A percentile compares a stretch with the other conserved stretches of the same genome.
phyloP scores from a whole-genome alignment of 352 stramenopile species.

The Pythium dissotocum region DNA sequence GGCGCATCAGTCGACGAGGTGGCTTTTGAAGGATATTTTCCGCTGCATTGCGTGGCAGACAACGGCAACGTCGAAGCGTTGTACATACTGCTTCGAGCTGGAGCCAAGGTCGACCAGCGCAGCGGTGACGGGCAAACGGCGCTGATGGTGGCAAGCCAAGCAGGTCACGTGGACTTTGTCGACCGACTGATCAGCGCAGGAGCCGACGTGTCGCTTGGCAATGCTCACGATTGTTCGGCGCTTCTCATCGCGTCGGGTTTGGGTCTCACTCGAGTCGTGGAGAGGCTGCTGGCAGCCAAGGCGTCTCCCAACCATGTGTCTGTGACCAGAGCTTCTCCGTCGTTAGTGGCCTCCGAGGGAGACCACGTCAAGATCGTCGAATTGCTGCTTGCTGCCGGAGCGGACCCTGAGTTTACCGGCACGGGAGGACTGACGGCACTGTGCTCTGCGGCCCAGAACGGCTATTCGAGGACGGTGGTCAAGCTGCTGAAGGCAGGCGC shows the following conservation, averaged over 20 bases:
- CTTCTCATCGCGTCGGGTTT: background rate
- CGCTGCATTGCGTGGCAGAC: background rate
- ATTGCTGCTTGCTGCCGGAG: background rate
- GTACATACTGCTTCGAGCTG: background rate
- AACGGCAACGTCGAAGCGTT: background rate
- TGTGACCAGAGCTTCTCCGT: background rate
- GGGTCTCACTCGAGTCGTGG: background rate
- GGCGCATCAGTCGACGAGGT: no score
- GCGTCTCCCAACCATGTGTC: background rate
- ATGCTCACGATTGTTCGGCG: background rate
- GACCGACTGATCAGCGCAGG: background rate
- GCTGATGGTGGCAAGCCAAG: background rate
- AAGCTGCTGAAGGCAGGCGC: background rate
- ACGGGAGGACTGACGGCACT: background rate
- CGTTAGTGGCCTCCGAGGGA: background rate
- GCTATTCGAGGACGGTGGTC: background rate
- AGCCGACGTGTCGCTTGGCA: background rate
- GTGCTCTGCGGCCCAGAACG: background rate
- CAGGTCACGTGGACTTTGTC: background rate
- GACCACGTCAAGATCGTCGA: background rate
- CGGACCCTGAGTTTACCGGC: background rate
- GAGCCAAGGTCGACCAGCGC: background rate
- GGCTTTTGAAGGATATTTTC: background rate
- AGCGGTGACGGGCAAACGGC: background rate
- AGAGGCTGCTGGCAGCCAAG: background rate